Percentiles rank a stretch among this genome's conserved stretches.
phyloP scores from a whole-genome alignment of 1,139 yeast genomes.

The Pichia sp. region DNA sequence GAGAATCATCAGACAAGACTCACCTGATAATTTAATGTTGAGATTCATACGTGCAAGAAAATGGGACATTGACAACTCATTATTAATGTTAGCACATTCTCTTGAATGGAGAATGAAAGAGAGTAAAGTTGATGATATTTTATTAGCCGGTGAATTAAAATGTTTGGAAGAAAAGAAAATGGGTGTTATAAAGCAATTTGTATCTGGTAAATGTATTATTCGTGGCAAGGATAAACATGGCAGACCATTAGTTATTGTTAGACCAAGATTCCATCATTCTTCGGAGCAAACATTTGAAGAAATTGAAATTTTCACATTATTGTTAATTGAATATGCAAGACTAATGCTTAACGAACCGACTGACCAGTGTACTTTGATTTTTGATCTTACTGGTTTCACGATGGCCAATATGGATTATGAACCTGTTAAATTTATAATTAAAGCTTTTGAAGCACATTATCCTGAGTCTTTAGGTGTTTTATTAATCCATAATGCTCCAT shows the following conservation, averaged over 20 bases:
- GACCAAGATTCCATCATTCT: conserved; percentile 69
- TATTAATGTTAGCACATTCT: conserved; percentile 61
- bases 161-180: conserved; percentile 32
- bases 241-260: conserved; percentile 64
- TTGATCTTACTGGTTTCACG: conserved; percentile 70
- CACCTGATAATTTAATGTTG: conserved; percentile 62
- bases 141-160: conserved; percentile 55
- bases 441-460: conserved; percentile 78
- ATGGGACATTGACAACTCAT: conserved; percentile 56
- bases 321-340: conserved; percentile 65
- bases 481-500: conserved; percentile 81
- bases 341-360: conserved; percentile 55
- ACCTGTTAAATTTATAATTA: conserved; percentile 71
- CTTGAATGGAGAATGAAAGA: conserved; percentile 62
- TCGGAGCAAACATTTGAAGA: conserved; percentile 63
- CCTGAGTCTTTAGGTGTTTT: conserved; percentile 78
- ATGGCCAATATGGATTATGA: conserved; percentile 77
- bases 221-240: conserved; percentile 58
- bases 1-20: conserved; percentile 54
- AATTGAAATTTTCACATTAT: conserved; percentile 57
- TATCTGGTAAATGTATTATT: conserved; percentile 54
- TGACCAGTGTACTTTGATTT: conserved; percentile 67
- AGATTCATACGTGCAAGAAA: conserved; percentile 71
- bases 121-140: conserved; percentile 49
- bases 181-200: conserved; percentile 46